phyloP scores from a whole-genome alignment of 2,329 filamentous ascomycete genomes.

The Trichoderma cornu-damae region DNA sequence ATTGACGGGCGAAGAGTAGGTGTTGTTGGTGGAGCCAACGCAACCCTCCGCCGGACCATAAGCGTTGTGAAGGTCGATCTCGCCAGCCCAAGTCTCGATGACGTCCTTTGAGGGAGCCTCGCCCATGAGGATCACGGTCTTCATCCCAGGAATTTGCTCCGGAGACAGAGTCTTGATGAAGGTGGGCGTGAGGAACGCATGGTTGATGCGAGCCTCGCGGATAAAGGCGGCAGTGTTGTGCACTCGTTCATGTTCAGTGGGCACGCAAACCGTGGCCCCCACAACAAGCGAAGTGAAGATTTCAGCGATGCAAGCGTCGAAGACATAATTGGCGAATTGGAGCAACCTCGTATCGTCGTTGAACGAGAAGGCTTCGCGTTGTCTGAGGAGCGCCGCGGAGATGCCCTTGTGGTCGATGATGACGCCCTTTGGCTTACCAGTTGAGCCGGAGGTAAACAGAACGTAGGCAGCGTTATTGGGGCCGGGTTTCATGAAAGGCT shows the following conservation, averaged over 20 bases:
- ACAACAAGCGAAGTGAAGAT: neutral
- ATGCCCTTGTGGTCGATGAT: slow-evolving; percentile 3
- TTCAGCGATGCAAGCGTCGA: slow-evolving; percentile 4
- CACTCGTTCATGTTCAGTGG: slow-evolving; percentile 5
- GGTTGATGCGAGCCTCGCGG: slow-evolving; percentile 12
- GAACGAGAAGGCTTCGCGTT: neutral
- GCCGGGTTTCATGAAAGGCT: neutral
- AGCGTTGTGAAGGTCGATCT: slow-evolving; percentile 8
- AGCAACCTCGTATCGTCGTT: neutral
- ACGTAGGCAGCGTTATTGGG: slow-evolving; percentile 4
- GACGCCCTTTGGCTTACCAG: slow-evolving; percentile 15
- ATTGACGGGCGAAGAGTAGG: neutral
- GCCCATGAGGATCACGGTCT: slow-evolving; percentile 15
- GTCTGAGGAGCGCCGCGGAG: neutral
- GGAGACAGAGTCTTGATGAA: slow-evolving; percentile 14
- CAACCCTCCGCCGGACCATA: slow-evolving; percentile 24
- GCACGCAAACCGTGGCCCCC: slow-evolving; percentile 13
- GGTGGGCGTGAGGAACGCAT: slow-evolving; percentile 16
- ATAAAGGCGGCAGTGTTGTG: slow-evolving; percentile 2
- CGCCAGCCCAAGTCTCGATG: slow-evolving; percentile 18
- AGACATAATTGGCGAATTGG: slow-evolving; percentile 20
- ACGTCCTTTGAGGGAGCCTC: slow-evolving; percentile 31
- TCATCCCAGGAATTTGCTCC: slow-evolving; percentile 3
- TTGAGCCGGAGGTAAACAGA: slow-evolving; percentile 9
- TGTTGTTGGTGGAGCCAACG: neutral